These are phyloP conservation scores for Diaporthe caulivora DNA, from an alignment of 2,329 filamentous ascomycete genomes.

Conservation along the genomic window DNA sequence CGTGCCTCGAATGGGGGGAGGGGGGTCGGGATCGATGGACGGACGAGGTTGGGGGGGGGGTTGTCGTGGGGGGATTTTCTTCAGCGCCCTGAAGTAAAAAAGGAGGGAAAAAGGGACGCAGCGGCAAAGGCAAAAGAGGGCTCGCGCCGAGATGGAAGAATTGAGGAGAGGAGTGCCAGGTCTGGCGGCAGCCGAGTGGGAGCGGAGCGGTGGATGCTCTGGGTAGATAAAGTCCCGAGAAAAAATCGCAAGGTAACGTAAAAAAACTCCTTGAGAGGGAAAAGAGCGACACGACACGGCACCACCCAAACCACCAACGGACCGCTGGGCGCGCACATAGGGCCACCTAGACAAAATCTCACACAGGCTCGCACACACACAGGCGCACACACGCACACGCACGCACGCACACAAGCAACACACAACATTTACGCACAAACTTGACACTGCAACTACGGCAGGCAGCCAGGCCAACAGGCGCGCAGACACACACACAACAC, in stretches of 20 bases:
- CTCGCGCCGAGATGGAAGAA: slow-evolving; percentile 26
- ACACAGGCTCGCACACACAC: not conserved
- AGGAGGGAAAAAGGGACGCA: slow-evolving; percentile 26
- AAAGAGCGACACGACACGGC: slow-evolving; percentile 29
- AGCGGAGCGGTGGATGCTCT: slow-evolving; percentile 36
- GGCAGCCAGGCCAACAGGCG: not conserved
- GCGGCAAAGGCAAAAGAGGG: slow-evolving; percentile 28
- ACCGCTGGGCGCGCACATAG: slow-evolving; percentile 12
- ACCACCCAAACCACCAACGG: slow-evolving; percentile 29
- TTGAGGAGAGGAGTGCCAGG: slow-evolving; percentile 24
- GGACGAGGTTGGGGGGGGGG: slow-evolving; percentile 12
- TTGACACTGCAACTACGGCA: not conserved
- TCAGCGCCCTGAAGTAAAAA: slow-evolving; percentile 32
- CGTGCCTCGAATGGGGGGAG: slow-evolving; percentile 6
- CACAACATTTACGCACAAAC: not conserved
- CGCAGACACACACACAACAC: not conserved
- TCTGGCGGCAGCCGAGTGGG: slow-evolving; percentile 29
- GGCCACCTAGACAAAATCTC: slow-evolving; percentile 17
- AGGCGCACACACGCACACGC: not conserved
- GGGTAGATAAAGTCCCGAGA: slow-evolving; percentile 35
- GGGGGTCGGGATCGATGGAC: slow-evolving; percentile 1
- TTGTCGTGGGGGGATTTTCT: slow-evolving; percentile 26
- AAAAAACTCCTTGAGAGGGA: slow-evolving; percentile 33
- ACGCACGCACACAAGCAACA: not conserved
- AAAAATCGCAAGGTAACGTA: slow-evolving; percentile 35